Percentiles rank a stretch among this genome's conserved stretches.
Evolutionary conservation across 2,329 filamentous ascomycete genomes (phyloP).

Genomic region (Pyrenophora teres): DNA sequence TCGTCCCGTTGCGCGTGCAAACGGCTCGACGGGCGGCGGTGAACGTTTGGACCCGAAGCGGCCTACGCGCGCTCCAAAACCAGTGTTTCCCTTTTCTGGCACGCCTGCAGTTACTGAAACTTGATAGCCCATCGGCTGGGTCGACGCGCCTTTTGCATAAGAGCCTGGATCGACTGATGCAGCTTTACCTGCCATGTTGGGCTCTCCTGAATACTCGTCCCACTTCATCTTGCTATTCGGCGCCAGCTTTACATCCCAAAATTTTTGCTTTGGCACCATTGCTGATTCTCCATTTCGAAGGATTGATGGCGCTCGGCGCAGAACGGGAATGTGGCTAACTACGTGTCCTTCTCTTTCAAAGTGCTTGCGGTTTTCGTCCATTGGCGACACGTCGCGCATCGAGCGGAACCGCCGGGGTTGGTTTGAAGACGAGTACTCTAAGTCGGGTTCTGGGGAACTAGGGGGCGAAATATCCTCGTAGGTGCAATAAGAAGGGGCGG

Average conservation of each 20-base stretch:
- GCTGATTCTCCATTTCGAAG: conserved; percentile 23
- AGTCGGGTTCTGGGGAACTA: conserved; percentile 46
- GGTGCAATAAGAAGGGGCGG: conserved; percentile 24
- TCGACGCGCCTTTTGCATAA: conserved; percentile 28
- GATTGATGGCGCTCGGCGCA: conserved; percentile 38
- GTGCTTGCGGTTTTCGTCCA: conserved; percentile 42
- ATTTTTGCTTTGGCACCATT: conserved; percentile 38
- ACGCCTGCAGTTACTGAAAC: conserved; percentile 35
- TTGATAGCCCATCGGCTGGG: conserved; percentile 38
- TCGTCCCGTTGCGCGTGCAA: conserved; percentile 75
- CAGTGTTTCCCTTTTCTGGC: conserved; percentile 36
- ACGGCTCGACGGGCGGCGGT: conserved; percentile 55
- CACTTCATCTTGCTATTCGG: conserved; percentile 53
- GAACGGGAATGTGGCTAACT: conserved; percentile 41
- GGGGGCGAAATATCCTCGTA: conserved; percentile 46
- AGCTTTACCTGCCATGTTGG: conserved; percentile 58
- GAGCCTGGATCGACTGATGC: conserved; percentile 61
- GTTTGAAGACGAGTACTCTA: conserved; percentile 18
- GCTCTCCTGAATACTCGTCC: conserved; percentile 71
- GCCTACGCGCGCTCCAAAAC: conserved; percentile 35
- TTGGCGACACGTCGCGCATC: conserved; percentile 48
- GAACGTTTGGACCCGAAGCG: conserved; percentile 31
- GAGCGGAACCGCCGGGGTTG: conserved; percentile 38
- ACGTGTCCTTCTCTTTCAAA: conserved; percentile 6
- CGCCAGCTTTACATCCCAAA: conserved; percentile 44